These are phyloP conservation scores for Pseudogymnoascus sp. DNA, from an alignment of 2,329 filamentous ascomycete species.

Conservation along the genomic window DNA sequence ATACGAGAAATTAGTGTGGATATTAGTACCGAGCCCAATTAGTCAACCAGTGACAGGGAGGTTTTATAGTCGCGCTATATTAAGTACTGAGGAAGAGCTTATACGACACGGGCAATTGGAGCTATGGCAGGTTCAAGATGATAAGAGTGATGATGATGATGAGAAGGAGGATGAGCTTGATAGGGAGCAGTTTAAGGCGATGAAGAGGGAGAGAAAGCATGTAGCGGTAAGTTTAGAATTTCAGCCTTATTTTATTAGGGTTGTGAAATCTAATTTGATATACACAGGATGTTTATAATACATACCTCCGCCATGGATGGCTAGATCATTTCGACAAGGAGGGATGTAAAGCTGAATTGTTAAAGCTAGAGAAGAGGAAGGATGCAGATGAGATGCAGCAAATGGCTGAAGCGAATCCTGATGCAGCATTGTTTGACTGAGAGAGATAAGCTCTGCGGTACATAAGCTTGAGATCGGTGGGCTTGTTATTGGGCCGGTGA, in stretches of 20 bases:
- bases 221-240: too few species aligned
- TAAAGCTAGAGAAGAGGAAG: not conserved
- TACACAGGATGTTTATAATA: not conserved
- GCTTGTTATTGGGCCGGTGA: too few species aligned
- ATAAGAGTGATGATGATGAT: too few species aligned
- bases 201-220: too few species aligned
- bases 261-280: conserved; percentile 1
- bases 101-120: not conserved
- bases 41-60: not conserved
- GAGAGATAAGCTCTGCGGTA: too few species aligned
- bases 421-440: too few species aligned
- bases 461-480: too few species aligned
- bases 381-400: not conserved
- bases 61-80: not conserved
- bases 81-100: not conserved
- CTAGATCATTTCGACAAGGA: not conserved
- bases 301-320: not conserved
- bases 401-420: not conserved
- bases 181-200: too few species aligned
- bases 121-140: not conserved
- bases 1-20: not conserved
- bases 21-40: not conserved
- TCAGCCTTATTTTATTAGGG: too few species aligned
- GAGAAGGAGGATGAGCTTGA: too few species aligned
- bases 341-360: not conserved